Evolutionary conservation across 768 basidiomycete genomes (phyloP).

Genomic region (Calvatia gigantea): DNA sequence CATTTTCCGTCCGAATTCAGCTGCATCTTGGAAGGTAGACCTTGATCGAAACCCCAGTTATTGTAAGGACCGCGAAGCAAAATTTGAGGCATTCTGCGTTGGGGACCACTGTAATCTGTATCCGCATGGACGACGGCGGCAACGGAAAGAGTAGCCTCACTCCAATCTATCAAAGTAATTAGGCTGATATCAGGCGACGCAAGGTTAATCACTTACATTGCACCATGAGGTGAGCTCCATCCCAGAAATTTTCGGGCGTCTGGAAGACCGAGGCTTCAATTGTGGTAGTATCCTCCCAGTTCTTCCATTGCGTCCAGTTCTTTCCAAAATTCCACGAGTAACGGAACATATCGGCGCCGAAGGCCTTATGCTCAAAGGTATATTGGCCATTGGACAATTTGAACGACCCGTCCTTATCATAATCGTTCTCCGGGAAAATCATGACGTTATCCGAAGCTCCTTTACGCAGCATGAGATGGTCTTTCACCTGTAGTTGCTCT

Average conservation of each 20-base stretch:
- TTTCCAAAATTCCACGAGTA: slow-evolving; percentile 86
- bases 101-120: slow-evolving; percentile 45
- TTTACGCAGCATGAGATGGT: slow-evolving; percentile 81
- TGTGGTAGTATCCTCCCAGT: slow-evolving; percentile 71
- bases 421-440: slow-evolving; percentile 84
- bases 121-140: slow-evolving; percentile 78
- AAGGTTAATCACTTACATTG: slow-evolving; percentile 59
- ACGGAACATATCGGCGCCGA: slow-evolving; percentile 83
- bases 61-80: slow-evolving; percentile 90
- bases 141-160: slow-evolving; percentile 55
- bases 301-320: slow-evolving; percentile 78
- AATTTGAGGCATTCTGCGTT: slow-evolving; percentile 83
- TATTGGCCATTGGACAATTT: slow-evolving; percentile 59
- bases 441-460: slow-evolving; percentile 73
- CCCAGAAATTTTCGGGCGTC: slow-evolving; percentile 60
- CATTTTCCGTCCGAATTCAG: slow-evolving; percentile 64
- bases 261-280: slow-evolving; percentile 60
- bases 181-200: slow-evolving; percentile 1
- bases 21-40: slow-evolving; percentile 67
- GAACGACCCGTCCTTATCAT: slow-evolving; percentile 56
- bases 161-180: slow-evolving; percentile 62
- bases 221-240: slow-evolving; percentile 80
- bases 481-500: slow-evolving; percentile 42
- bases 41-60: slow-evolving; percentile 87
- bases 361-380: slow-evolving; percentile 76